Percentiles rank a stretch among this genome's conserved stretches.
phyloP scores from a whole-genome alignment of 176 grass and related monocot genomes.

The Saccharum officinarum region DNA sequence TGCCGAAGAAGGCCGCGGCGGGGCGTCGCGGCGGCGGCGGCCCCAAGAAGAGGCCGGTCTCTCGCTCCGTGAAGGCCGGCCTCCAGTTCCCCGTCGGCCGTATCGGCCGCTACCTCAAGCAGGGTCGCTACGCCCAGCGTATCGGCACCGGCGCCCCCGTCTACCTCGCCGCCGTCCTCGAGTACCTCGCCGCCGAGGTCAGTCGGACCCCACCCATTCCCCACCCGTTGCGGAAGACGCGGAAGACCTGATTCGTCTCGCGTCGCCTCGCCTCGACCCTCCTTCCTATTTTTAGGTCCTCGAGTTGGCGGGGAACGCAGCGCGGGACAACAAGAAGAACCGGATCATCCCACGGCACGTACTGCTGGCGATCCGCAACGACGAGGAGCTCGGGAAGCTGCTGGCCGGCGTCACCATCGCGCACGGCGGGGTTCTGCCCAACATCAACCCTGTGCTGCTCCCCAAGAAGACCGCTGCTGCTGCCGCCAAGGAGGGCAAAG shows the following conservation, averaged over 20 bases:
- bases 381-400: slow-evolving; percentile 80
- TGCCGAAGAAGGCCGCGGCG: slow-evolving; percentile 34
- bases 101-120: slow-evolving; percentile 75
- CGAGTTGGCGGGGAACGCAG: slow-evolving; percentile 78
- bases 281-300: slow-evolving; percentile 46
- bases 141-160: slow-evolving; percentile 67
- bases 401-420: slow-evolving; percentile 77
- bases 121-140: slow-evolving; percentile 61
- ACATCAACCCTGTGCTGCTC: slow-evolving; percentile 82
- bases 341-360: slow-evolving; percentile 78
- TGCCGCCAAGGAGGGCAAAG: slow-evolving; percentile 53
- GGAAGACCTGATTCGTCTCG: slow-evolving; percentile 28
- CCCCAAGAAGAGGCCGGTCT: slow-evolving; percentile 74
- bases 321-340: slow-evolving; percentile 84
- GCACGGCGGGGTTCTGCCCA: slow-evolving; percentile 73
- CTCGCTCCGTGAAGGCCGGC: slow-evolving; percentile 74
- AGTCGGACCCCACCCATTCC: neutral
- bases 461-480: slow-evolving; percentile 56
- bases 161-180: slow-evolving; percentile 75
- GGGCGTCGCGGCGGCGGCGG: slow-evolving; percentile 53
- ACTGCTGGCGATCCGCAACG: slow-evolving; percentile 77
- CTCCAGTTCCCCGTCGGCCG: slow-evolving; percentile 86
- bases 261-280: neutral
- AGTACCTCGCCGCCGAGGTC: slow-evolving; percentile 81
- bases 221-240: neutral